phyloP scores from a whole-genome alignment of 116 monocot species.

The Cymodocea nodosa region DNA sequence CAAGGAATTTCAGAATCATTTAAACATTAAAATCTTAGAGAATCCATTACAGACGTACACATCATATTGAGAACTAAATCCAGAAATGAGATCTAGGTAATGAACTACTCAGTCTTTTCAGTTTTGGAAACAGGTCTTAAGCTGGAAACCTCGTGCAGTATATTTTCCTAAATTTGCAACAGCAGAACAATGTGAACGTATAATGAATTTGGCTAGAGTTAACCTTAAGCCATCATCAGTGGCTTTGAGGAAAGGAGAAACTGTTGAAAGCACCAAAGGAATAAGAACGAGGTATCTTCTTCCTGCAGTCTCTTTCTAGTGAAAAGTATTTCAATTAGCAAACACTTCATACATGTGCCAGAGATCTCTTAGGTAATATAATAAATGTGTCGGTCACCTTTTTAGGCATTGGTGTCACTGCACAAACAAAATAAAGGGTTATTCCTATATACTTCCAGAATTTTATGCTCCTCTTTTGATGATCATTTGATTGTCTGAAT shows the following conservation, averaged over 20 bases:
- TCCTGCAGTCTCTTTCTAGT: background rate
- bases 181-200: slow-evolving; percentile 45
- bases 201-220: slow-evolving; percentile 45
- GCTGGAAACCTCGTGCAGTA: slow-evolving; percentile 92
- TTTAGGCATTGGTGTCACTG: no score
- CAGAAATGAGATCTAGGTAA: no score
- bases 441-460: no score
- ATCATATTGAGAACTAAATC: no score
- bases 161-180: slow-evolving; percentile 89
- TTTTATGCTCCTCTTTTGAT: no score
- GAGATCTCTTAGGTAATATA: no score
- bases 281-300: slow-evolving; percentile 74
- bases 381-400: no score
- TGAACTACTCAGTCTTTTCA: background rate
- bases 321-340: no score
- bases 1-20: background rate
- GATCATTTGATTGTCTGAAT: no score
- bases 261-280: slow-evolving; percentile 76
- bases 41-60: background rate
- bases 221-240: slow-evolving; percentile 62
- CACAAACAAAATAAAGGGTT: no score
- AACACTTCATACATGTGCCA: no score
- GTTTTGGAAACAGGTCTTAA: slow-evolving; percentile 48
- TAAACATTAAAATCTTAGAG: background rate
- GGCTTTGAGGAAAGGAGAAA: slow-evolving; percentile 74